Conservation (phyloP, 2,329 filamentous ascomycete species). For the Metarhizium rileyi region DNA sequence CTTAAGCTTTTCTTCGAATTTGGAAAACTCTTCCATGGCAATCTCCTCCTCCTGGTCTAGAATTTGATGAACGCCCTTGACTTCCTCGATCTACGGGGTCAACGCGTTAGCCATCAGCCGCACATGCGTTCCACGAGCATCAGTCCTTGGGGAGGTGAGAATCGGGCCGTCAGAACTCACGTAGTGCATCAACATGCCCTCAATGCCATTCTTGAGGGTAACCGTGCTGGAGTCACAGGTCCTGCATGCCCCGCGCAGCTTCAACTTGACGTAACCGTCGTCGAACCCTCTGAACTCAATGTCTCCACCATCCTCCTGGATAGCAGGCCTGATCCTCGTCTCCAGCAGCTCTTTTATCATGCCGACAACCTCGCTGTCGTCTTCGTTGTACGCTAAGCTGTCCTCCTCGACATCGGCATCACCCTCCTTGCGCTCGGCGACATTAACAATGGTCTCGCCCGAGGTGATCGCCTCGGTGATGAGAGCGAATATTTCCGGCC, state of each 20-base stretch:
- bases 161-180: constrained; percentile 42
- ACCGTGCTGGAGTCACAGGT: constrained; percentile 97
- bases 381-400: constrained; percentile 72
- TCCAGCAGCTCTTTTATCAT: constrained; percentile 99
- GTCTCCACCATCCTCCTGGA: constrained; percentile 95
- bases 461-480: constrained; percentile 88
- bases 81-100: constrained; percentile 71
- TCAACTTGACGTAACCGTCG: constrained; percentile 69
- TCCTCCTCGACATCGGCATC: constrained; percentile 44
- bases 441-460: constrained; percentile 71
- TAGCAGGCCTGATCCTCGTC: constrained; percentile 86
- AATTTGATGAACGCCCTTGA: constrained; percentile 84
- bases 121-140: background rate
- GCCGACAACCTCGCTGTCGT: constrained; percentile 86
- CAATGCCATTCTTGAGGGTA: constrained; percentile 94
- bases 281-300: constrained; percentile 92
- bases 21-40: constrained; percentile 77
- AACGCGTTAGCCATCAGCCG: background rate
- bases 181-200: constrained; percentile 97
- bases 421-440: constrained; percentile 50
- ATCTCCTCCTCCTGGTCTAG: constrained; percentile 88
- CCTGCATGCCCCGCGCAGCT: constrained; percentile 83
- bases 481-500: constrained; percentile 87
- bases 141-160: no score
- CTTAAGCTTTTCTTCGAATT: constrained; percentile 78